These are phyloP conservation scores for Nemania serpens DNA, from an alignment of 2,329 filamentous ascomycete species.

Conservation along the genomic window DNA sequence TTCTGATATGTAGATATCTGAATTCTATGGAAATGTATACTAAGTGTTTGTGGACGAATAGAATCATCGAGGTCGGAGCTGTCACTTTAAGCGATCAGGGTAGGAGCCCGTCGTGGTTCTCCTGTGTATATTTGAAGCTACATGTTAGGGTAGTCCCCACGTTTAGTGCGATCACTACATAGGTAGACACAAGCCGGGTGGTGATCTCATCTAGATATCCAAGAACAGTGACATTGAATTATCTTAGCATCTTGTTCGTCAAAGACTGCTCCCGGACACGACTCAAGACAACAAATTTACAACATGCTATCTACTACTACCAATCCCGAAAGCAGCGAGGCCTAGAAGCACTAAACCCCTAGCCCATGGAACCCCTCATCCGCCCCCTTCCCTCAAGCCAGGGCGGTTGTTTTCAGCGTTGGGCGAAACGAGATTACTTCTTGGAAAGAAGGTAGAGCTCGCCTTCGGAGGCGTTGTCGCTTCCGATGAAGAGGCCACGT, in stretches of 20 bases:
- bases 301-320: background rate
- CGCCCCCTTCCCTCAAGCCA: background rate
- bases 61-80: too few relatives aligned
- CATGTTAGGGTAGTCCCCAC: too few relatives aligned
- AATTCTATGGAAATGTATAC: too few relatives aligned
- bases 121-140: too few relatives aligned
- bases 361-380: background rate
- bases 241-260: background rate
- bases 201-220: too few relatives aligned
- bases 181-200: too few relatives aligned
- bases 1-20: too few relatives aligned
- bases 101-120: too few relatives aligned
- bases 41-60: too few relatives aligned
- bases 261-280: background rate
- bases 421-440: conserved; percentile 17
- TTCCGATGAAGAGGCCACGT: conserved; percentile 44
- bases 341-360: background rate
- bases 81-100: too few relatives aligned
- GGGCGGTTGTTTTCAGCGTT: background rate
- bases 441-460: conserved; percentile 40
- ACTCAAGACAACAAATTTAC: background rate
- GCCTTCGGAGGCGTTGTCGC: conserved; percentile 45
- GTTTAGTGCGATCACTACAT: too few relatives aligned
- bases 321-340: conserved; percentile 1
- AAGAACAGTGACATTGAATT: too few relatives aligned